Conservation (phyloP, 805 yeast species). For the Candida quercuum region DNA sequence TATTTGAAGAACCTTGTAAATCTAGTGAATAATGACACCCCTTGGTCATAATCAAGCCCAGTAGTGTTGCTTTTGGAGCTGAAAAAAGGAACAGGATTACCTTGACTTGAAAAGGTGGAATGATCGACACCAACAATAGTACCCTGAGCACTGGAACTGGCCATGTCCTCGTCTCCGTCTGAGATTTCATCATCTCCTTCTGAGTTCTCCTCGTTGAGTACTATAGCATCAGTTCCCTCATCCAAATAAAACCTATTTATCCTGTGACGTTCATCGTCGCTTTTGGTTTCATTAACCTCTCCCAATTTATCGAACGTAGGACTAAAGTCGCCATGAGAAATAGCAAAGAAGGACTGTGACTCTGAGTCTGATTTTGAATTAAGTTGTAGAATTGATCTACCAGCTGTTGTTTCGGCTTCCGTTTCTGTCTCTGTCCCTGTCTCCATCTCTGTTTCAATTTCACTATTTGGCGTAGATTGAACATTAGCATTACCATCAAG, state of each 20-base stretch:
- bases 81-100: too few relatives aligned
- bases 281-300: neutral
- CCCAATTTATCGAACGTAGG: slow-evolving; percentile 4
- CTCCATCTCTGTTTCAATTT: too few relatives aligned
- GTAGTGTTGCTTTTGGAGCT: too few relatives aligned
- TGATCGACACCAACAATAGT: slow-evolving; percentile 13
- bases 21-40: slow-evolving; percentile 21
- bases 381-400: too few relatives aligned
- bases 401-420: too few relatives aligned
- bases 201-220: slow-evolving; percentile 5
- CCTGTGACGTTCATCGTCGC: neutral
- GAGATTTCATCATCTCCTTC: slow-evolving; percentile 14
- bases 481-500: neutral
- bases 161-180: slow-evolving; percentile 8
- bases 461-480: too few relatives aligned
- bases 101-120: neutral
- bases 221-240: slow-evolving; percentile 6
- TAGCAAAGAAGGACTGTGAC: neutral
- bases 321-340: slow-evolving; percentile 14
- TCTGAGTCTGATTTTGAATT: neutral
- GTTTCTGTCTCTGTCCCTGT: too few relatives aligned
- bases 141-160: slow-evolving; percentile 17
- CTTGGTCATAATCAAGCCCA: slow-evolving; percentile 16
- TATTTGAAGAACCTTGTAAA: slow-evolving; percentile 22
- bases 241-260: slow-evolving; percentile 3